These are phyloP conservation scores for Trichoderma asperelloides DNA, from an alignment of 495 filamentous ascomycete genomes.

Conservation along the genomic window DNA sequence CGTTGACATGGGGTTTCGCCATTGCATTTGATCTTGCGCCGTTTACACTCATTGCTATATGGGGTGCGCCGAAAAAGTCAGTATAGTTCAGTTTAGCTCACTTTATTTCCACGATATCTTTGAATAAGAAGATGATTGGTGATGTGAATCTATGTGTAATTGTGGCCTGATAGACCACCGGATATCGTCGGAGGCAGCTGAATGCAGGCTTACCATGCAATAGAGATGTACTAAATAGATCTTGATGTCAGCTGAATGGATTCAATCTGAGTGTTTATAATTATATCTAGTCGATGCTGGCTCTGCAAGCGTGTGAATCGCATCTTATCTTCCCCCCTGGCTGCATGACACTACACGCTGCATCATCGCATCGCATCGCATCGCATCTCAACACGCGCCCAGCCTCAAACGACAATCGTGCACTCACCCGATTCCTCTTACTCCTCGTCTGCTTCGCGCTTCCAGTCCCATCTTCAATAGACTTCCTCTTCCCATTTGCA, in stretches of 20 bases:
- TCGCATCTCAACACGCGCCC: background rate
- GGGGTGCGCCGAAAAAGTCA: background rate
- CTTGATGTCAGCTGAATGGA: background rate
- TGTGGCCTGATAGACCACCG: background rate
- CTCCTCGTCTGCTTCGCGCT: conserved; percentile 41
- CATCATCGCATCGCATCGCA: background rate
- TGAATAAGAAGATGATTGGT: background rate
- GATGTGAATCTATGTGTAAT: background rate
- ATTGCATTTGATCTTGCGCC: conserved; percentile 90
- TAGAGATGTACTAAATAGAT: conserved; percentile 70
- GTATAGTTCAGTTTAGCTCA: background rate
- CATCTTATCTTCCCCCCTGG: no score
- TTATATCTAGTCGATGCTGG: background rate
- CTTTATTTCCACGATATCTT: background rate
- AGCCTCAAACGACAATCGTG: background rate
- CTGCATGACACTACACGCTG: background rate
- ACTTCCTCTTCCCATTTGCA: conserved; percentile 32
- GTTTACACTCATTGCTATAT: conserved; percentile 76
- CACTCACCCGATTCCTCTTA: conserved; percentile 48
- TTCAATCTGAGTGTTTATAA: background rate
- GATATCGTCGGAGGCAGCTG: background rate
- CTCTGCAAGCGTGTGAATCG: background rate
- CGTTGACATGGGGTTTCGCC: conserved; percentile 74
- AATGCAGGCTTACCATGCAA: conserved; percentile 61
- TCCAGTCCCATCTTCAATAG: conserved; percentile 24